Evolutionary conservation across 1,284 basidiomycete species (phyloP).

Genomic region (Apiotrichum gracile): DNA sequence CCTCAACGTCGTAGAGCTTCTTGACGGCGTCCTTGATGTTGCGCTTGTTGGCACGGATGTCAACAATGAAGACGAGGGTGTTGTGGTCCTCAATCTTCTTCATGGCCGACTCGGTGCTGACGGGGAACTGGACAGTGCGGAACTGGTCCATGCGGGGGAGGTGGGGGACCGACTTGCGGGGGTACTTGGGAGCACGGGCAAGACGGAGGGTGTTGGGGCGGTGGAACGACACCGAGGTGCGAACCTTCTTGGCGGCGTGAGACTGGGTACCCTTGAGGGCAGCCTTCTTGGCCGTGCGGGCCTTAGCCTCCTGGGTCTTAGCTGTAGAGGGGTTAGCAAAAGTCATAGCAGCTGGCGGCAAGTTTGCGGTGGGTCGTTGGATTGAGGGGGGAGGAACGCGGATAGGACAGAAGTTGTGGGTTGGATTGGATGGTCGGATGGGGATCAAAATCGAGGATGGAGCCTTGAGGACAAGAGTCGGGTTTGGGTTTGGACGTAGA

Average conservation of each 20-base stretch:
- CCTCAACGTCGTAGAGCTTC: constrained; percentile 97
- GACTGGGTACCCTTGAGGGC: constrained; percentile 80
- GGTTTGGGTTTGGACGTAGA: no score
- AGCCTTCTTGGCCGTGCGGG: constrained; percentile 93
- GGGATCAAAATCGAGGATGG: no score
- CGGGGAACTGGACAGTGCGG: constrained; percentile 77
- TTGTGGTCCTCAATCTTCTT: constrained; percentile 99
- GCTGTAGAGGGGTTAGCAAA: constrained; percentile 19
- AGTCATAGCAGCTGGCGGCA: no score
- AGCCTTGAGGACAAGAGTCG: no score
- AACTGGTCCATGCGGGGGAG: constrained; percentile 96
- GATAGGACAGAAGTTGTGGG: background rate
- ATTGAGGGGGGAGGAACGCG: no score
- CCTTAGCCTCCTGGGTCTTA: constrained; percentile 61
- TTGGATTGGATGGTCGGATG: background rate
- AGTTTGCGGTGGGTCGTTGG: no score
- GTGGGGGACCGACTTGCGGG: constrained; percentile 88
- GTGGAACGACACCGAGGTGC: constrained; percentile 87
- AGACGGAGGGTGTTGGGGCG: constrained; percentile 92
- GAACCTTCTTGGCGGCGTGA: constrained; percentile 73
- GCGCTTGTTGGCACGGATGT: constrained; percentile 92
- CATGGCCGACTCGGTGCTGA: constrained; percentile 57
- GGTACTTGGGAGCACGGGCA: constrained; percentile 81
- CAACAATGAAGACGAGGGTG: constrained; percentile 96
- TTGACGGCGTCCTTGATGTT: constrained; percentile 99